Percentiles rank a stretch among this genome's conserved stretches.
These are phyloP conservation scores for Isabelozyma pseudorhagii DNA, from an alignment of 805 yeast species.

Conservation along the genomic window DNA sequence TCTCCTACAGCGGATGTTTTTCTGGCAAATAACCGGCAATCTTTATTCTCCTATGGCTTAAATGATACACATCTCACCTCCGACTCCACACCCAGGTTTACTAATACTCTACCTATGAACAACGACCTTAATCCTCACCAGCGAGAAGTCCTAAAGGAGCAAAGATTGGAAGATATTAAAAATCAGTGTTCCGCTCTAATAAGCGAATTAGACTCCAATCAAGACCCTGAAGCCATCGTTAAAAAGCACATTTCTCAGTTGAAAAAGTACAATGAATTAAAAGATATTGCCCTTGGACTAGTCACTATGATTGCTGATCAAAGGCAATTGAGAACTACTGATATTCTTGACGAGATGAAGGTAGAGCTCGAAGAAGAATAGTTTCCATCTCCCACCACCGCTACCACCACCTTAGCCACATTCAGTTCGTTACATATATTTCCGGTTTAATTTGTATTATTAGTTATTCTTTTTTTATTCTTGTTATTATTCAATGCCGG, in stretches of 20 bases:
- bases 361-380: constrained; percentile 10
- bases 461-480: too few species aligned
- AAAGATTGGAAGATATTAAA: constrained; percentile 27
- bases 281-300: constrained; percentile 57
- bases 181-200: constrained; percentile 29
- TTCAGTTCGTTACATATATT: too few species aligned
- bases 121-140: background rate
- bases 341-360: constrained; percentile 53
- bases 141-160: constrained; percentile 9
- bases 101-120: background rate
- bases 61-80: background rate
- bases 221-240: constrained; percentile 45
- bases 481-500: background rate
- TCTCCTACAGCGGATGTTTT: background rate
- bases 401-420: too few species aligned
- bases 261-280: constrained; percentile 59
- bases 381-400: background rate
- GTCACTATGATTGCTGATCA: constrained; percentile 62
- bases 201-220: constrained; percentile 28
- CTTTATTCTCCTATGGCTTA: background rate
- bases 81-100: background rate
- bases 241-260: constrained; percentile 49
- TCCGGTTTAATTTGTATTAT: too few species aligned
- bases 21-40: background rate
- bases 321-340: constrained; percentile 42